These are phyloP conservation scores for Populus davidiana DNA, from an alignment of 345 rosid genomes.

Conservation along the genomic window DNA sequence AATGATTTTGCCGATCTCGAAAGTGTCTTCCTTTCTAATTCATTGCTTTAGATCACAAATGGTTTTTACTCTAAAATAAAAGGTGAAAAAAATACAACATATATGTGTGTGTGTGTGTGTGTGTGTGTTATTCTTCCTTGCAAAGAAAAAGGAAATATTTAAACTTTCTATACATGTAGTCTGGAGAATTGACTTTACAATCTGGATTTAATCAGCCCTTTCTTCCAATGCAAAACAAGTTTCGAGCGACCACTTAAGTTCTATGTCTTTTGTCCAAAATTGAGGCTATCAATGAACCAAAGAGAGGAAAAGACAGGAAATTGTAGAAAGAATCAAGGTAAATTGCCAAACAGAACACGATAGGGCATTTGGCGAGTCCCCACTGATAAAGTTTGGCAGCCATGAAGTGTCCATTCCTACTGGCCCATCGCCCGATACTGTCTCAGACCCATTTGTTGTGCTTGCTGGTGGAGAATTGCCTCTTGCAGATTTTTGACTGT, in stretches of 20 bases:
- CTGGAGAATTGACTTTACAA: slow-evolving; percentile 32
- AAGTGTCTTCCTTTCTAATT: slow-evolving; percentile 14
- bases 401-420: slow-evolving; percentile 29
- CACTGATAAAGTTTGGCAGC: slow-evolving; percentile 43
- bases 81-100: neutral
- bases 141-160: neutral
- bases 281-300: slow-evolving; percentile 6
- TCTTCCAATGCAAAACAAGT: slow-evolving; percentile 1
- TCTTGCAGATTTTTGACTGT: slow-evolving; percentile 60
- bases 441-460: slow-evolving; percentile 16
- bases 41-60: slow-evolving; percentile 13
- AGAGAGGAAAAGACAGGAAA: slow-evolving; percentile 15
- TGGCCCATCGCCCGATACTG: slow-evolving; percentile 32
- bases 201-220: slow-evolving; percentile 8
- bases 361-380: slow-evolving; percentile 30
- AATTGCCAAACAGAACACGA: slow-evolving; percentile 16
- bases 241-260: neutral
- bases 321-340: slow-evolving; percentile 11
- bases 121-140: neutral
- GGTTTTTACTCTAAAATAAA: neutral
- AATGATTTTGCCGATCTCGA: neutral
- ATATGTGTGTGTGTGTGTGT: neutral
- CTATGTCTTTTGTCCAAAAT: neutral
- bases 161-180: slow-evolving; percentile 17
- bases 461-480: slow-evolving; percentile 21